A percentile compares a stretch with the other conserved stretches of the same genome.
These are phyloP conservation scores for Sanghuangporus weigelae DNA, from an alignment of 1,284 basidiomycete species.

Conservation along the genomic window DNA sequence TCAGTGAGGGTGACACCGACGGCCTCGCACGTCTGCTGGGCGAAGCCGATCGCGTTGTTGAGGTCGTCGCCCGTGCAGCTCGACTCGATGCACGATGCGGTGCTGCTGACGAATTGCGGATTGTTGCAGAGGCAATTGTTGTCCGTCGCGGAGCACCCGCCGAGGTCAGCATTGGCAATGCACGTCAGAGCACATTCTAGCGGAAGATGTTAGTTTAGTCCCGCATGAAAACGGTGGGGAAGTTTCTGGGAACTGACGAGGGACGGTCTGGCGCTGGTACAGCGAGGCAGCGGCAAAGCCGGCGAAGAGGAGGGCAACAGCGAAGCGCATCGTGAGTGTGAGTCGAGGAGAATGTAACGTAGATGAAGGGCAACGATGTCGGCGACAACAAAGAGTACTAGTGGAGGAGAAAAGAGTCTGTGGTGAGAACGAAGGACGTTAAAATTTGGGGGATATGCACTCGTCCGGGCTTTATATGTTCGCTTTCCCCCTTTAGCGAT, in stretches of 20 bases:
- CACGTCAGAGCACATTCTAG: slow-evolving; percentile 48
- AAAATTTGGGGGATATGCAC: no score
- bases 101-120: slow-evolving; percentile 38
- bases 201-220: not conserved
- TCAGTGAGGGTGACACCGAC: slow-evolving; percentile 47
- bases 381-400: slow-evolving; percentile 5
- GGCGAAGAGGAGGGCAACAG: slow-evolving; percentile 37
- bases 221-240: not conserved
- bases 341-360: slow-evolving; percentile 19
- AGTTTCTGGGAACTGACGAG: slow-evolving; percentile 28
- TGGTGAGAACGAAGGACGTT: no score
- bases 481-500: no score
- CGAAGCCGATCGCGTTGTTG: slow-evolving; percentile 36
- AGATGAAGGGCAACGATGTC: slow-evolving; percentile 1
- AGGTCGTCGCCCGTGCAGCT: slow-evolving; percentile 46
- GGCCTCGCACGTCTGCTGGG: slow-evolving; percentile 40
- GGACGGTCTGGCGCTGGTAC: slow-evolving; percentile 33
- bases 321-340: slow-evolving; percentile 47
- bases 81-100: slow-evolving; percentile 40
- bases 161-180: slow-evolving; percentile 35
- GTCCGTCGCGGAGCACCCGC: slow-evolving; percentile 38
- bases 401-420: not conserved
- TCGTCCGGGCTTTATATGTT: no score
- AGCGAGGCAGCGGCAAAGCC: slow-evolving; percentile 36
- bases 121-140: slow-evolving; percentile 49